A percentile compares a stretch with the other conserved stretches of the same genome.
These are phyloP conservation scores for Ophiostoma sp. DNA, from an alignment of 2,329 filamentous ascomycete genomes.

Conservation along the genomic window DNA sequence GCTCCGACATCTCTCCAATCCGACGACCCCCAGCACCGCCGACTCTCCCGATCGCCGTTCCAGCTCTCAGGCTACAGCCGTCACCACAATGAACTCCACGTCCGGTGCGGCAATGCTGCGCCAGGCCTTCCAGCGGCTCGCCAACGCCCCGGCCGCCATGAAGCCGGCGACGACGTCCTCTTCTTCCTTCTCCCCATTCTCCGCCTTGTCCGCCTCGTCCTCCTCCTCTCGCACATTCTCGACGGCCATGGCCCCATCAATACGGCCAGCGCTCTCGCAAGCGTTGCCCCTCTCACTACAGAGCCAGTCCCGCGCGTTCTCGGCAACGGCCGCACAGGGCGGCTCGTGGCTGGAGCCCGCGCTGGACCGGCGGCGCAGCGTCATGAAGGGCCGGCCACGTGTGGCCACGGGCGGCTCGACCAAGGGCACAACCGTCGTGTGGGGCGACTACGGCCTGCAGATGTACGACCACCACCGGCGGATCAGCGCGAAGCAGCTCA, in stretches of 20 bases:
- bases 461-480: constrained; percentile 91
- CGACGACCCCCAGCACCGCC: not conserved
- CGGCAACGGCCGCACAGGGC: constrained; percentile 57
- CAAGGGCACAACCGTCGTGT: constrained; percentile 90
- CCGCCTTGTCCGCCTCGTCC: not conserved
- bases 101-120: constrained; percentile 38
- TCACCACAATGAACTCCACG: constrained; percentile 29
- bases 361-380: constrained; percentile 69
- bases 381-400: constrained; percentile 83
- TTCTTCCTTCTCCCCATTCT: not conserved
- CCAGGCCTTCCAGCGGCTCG: constrained; percentile 48
- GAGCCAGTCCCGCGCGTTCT: constrained; percentile 57
- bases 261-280: not conserved
- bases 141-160: constrained; percentile 31
- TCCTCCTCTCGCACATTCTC: constrained; percentile 19
- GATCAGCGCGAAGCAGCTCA: constrained; percentile 79
- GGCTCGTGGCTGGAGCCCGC: constrained; percentile 80
- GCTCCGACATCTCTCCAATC: too few species aligned
- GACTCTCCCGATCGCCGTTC: too few species aligned
- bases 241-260: constrained; percentile 1
- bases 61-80: too few species aligned
- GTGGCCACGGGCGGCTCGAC: constrained; percentile 85
- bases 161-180: not conserved
- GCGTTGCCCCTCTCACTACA: constrained; percentile 27
- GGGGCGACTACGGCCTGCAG: constrained; percentile 91